phyloP scores from a whole-genome alignment of 192 early-diverging fungal species.

The Dissophora globulifera region DNA sequence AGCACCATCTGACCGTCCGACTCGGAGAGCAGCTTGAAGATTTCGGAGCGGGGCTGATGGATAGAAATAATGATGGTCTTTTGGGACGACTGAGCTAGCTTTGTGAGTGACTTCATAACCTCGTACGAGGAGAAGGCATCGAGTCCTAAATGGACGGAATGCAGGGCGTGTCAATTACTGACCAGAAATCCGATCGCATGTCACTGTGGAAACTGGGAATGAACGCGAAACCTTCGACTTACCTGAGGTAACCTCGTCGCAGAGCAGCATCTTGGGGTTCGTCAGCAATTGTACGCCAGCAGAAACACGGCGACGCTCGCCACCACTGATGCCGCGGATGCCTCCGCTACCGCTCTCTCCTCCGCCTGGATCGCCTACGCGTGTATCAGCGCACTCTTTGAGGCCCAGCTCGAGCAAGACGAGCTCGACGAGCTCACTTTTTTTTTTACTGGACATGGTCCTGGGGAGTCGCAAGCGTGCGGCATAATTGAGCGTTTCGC shows the following conservation, averaged over 20 bases:
- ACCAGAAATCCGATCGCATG: no score
- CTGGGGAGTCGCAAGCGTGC: constrained; percentile 61
- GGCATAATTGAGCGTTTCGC: constrained; percentile 81
- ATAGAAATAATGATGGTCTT: constrained; percentile 86
- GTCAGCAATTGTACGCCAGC: constrained; percentile 79
- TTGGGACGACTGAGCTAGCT: constrained; percentile 45
- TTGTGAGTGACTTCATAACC: constrained; percentile 51
- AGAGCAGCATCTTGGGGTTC: constrained; percentile 73
- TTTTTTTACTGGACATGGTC: constrained; percentile 48
- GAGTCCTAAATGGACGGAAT: constrained; percentile 12
- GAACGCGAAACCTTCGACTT: background rate
- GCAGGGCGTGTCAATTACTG: no score
- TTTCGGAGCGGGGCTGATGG: constrained; percentile 88
- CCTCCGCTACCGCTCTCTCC: constrained; percentile 50
- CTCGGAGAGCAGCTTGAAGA: constrained; percentile 75
- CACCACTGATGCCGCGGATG: constrained; percentile 79
- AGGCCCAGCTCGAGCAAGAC: constrained; percentile 70
- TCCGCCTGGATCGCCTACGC: constrained; percentile 67
- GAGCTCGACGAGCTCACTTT: constrained; percentile 63
- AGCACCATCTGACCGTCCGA: constrained; percentile 51
- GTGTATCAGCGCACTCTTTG: constrained; percentile 74
- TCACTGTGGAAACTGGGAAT: background rate
- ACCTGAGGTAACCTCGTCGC: constrained; percentile 81
- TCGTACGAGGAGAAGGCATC: constrained; percentile 51
- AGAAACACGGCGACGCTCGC: constrained; percentile 77